Base-by-base conservation (phyloP, 1,284 basidiomycete species). In the Pholiota adiposa region DNA sequence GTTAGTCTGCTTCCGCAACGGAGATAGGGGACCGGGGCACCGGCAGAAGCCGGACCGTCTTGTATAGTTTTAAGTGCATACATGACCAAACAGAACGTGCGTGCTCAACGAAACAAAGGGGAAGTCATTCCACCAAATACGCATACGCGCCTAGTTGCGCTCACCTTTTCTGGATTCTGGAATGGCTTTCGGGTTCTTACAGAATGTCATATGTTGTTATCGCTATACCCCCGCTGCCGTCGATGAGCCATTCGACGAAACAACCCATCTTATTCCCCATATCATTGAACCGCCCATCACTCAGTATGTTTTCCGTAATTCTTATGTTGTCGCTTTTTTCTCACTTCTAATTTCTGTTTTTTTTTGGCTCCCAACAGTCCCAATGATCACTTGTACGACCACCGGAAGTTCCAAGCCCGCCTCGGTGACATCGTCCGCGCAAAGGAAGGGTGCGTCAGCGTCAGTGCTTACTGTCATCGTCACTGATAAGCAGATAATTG, bases 361-460 rank as follows among this genome's bases (percentile, higher is more conserved):
- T 50, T 23, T n/a, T n/a, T n/a, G n/a, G n/a, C n/a, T n/a, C n/a
- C n/a, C n/a, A n/a, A 23, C 23, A 70, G 69, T 49, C 62, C 63
- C 54, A 69, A 69, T 61, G 62, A 69, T 14, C 63, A 66, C 6
- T 69, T 76, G 1, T 68, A 83, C n/a, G 80, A 86, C 71, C 79
- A 83, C 29, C 79, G 83, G 61, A 77, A 74, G 48, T 69, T 87
- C 61, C 83, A 82, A 65, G 82, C 85, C 50, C 77, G 84, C 4
- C 76, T 89, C 21, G 79, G 78, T 2, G 74, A 76, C 21, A 88
- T 89, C 51, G 85, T 89, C 25, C 83, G 84, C 3, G 72, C 83
- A 0, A 87, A 87, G 68, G 85, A 88, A 75, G 81, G 84, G 87
- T 88, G 60, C 59, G 82, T 76, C 21, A 9, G 27, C 27, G 11